phyloP scores from a whole-genome alignment of 2,329 filamentous ascomycete species.

The Tolypocladium pustulatum region DNA sequence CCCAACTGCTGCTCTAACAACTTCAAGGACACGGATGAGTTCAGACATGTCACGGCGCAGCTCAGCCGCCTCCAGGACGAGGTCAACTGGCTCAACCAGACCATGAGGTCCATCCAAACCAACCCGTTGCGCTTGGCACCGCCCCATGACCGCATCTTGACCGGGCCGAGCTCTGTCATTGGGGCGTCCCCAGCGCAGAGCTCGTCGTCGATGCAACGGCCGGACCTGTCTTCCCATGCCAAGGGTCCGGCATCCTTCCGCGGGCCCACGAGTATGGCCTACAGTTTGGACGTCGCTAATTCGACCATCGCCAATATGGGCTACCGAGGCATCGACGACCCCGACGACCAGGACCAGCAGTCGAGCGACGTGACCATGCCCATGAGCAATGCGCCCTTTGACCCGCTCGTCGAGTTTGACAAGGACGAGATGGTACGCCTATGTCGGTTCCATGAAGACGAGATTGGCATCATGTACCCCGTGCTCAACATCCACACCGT shows the following conservation, averaged over 20 bases:
- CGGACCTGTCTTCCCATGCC: constrained; percentile 32
- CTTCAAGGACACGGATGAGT: constrained; percentile 90
- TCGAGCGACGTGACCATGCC: constrained; percentile 9
- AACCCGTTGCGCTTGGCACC: constrained; percentile 35
- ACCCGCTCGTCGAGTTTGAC: constrained; percentile 71
- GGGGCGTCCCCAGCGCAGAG: constrained; percentile 34
- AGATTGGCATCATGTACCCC: constrained; percentile 88
- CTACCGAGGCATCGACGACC: constrained; percentile 55
- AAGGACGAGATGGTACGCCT: constrained; percentile 73
- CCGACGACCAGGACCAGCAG: constrained; percentile 43
- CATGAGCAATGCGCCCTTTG: constrained; percentile 34
- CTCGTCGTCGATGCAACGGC: constrained; percentile 23
- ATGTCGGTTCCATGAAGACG: constrained; percentile 74
- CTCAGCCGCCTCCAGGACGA: constrained; percentile 72
- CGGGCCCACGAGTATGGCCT: constrained; percentile 76
- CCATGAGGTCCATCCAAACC: constrained; percentile 56
- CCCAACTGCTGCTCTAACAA: constrained; percentile 61
- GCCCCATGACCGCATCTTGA: constrained; percentile 29
- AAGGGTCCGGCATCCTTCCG: constrained; percentile 56
- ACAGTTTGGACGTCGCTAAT: constrained; percentile 78
- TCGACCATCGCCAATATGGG: constrained; percentile 84
- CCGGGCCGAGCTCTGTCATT: constrained; percentile 17
- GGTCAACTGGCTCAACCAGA: constrained; percentile 66
- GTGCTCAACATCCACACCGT: constrained; percentile 65
- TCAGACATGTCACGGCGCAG: constrained; percentile 68